Base-by-base conservation (phyloP, 805 yeast genomes). In the Jamesozyma hellenica region DNA sequence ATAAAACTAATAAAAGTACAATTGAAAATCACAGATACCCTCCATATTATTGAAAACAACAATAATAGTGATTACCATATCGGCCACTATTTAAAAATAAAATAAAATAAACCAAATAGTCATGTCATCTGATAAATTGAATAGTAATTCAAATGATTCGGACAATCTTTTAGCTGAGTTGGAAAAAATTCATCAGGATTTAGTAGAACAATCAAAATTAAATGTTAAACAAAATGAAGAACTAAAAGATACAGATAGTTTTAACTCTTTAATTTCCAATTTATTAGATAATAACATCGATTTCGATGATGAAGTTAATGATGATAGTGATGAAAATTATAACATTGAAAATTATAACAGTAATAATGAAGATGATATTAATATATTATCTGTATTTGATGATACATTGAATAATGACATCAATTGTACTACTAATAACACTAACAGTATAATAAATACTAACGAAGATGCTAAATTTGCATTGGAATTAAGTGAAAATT, bases 401-500 rank as follows among this genome's bases (percentile, higher is more conserved):
- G 51, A 52, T 18, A 47, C 19, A 13, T 17, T 14, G 2, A 39
- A 25, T 4, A 42, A 52, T 12, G 52, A 55, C 35, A 43, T 42
- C 27, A 65, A 66, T 13, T 52, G 49, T 6, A 37, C 52, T 11
- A 44, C 47, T 23, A 47, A 37, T 21, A 21, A 6, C 5, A 21
- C 23, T 8, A 44, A 42, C 28, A 65, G 66, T n/a, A 53, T 49
- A 4, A 36, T 52, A 12, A 45, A 46, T 23, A 47, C 34, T 7
- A 29, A 28, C n/a, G 36, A 42, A 43, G 31, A 53, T 41, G 75
- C 80, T 65, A 75, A 76, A 52, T 82, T 82, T 53, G 77, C 81
- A 13, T 81, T 81, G 42, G 85, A 82, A 4, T 59, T 82, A 41
- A 78, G 85, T 60, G 90, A 82, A 50, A 80, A 79, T 42, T 62